phyloP scores from a whole-genome alignment of 2,329 filamentous ascomycete genomes.

The Talaromyces islandicus region DNA sequence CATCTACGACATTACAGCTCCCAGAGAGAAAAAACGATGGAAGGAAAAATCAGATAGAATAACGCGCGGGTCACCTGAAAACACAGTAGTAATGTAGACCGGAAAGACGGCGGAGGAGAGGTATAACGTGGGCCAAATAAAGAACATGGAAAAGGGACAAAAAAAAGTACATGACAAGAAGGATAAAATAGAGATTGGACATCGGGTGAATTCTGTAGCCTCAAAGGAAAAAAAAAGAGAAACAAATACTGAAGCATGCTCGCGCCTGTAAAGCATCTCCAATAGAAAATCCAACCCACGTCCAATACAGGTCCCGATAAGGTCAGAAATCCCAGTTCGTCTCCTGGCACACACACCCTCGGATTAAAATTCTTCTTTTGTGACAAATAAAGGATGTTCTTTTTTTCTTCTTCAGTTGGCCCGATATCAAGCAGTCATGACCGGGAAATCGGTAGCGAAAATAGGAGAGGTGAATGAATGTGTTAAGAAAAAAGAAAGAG shows the following conservation, averaged over 20 bases:
- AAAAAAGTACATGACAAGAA: slow-evolving; percentile 34
- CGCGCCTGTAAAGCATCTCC: slow-evolving; percentile 16
- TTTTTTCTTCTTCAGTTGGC: slow-evolving; percentile 22
- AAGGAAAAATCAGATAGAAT: neutral
- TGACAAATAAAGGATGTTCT: slow-evolving; percentile 11
- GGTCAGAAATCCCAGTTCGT: slow-evolving; percentile 16
- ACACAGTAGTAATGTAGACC: slow-evolving; percentile 13
- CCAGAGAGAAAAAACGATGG: neutral
- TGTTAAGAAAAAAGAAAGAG: slow-evolving; percentile 17
- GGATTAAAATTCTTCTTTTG: slow-evolving; percentile 18
- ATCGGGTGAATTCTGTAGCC: slow-evolving; percentile 9
- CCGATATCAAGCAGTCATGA: slow-evolving; percentile 27
- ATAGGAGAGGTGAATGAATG: slow-evolving; percentile 24
- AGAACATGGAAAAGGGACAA: slow-evolving; percentile 34
- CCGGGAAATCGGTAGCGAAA: slow-evolving; percentile 24
- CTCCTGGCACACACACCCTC: slow-evolving; percentile 15
- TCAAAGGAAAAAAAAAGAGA: slow-evolving; percentile 6
- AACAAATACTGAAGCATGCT: slow-evolving; percentile 15
- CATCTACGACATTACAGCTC: neutral
- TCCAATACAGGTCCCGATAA: slow-evolving; percentile 9
- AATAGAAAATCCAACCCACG: slow-evolving; percentile 18
- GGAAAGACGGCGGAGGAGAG: slow-evolving; percentile 22
- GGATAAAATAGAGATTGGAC: slow-evolving; percentile 24
- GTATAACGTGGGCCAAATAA: slow-evolving; percentile 31
- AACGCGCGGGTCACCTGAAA: slow-evolving; percentile 13